Conservation (phyloP, 192 early-diverging fungal species). For the Dissophora globulifera region DNA sequence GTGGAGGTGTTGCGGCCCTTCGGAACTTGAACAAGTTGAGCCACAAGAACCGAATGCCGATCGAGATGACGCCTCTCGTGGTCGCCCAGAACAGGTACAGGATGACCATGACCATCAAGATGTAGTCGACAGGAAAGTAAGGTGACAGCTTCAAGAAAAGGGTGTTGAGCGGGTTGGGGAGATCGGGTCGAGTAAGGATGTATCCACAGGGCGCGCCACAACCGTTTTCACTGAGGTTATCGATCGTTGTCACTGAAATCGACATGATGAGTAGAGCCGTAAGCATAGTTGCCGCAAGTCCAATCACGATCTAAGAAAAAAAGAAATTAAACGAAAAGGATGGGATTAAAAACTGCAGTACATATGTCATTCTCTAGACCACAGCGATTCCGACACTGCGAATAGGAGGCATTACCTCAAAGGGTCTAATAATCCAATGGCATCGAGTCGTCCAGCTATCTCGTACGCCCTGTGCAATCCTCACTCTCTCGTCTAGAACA, state of each 20-base stretch:
- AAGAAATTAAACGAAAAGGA: too few relatives aligned
- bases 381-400: too few relatives aligned
- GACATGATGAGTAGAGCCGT: slow-evolving; percentile 28
- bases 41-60: slow-evolving; percentile 70
- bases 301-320: slow-evolving; percentile 20
- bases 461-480: slow-evolving; percentile 23
- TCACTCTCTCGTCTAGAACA: slow-evolving; percentile 34
- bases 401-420: too few relatives aligned
- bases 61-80: slow-evolving; percentile 59
- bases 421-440: slow-evolving; percentile 32
- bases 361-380: too few relatives aligned
- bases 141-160: slow-evolving; percentile 61
- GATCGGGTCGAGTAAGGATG: slow-evolving; percentile 56
- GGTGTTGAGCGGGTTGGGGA: slow-evolving; percentile 66
- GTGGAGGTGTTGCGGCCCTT: slow-evolving; percentile 62
- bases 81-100: slow-evolving; percentile 66
- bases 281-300: slow-evolving; percentile 23
- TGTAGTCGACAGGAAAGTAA: slow-evolving; percentile 66
- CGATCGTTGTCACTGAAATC: slow-evolving; percentile 53
- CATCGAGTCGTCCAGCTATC: slow-evolving; percentile 38
- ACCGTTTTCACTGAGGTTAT: slow-evolving; percentile 59
- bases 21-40: slow-evolving; percentile 61
- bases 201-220: slow-evolving; percentile 69
- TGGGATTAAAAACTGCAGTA: too few relatives aligned
- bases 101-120: slow-evolving; percentile 62